Conservation (phyloP, 2,329 filamentous ascomycete species). For the Teratosphaeria epicoccoides region DNA sequence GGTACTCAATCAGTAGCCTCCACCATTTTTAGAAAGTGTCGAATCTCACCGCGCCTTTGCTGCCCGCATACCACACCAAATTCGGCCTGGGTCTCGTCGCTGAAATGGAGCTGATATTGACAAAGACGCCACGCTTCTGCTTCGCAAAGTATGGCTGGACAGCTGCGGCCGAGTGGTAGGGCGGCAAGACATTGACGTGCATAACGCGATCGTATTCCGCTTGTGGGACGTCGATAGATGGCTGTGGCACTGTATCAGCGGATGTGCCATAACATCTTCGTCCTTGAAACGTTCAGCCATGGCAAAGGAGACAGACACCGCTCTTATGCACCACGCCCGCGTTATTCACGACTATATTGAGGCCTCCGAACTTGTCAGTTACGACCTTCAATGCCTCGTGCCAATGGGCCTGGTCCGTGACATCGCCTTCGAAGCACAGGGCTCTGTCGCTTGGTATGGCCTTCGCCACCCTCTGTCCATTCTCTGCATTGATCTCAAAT, state of each 20-base stretch:
- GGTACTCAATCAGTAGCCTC: no score
- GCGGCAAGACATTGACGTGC: conserved; percentile 23
- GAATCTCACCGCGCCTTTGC: conserved; percentile 17
- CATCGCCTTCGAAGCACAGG: conserved; percentile 27
- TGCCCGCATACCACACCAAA: conserved; percentile 22
- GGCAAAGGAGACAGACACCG: neutral
- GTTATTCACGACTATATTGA: conserved; percentile 38
- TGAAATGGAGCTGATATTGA: conserved; percentile 22
- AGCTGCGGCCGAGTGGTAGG: conserved; percentile 22
- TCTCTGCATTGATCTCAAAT: conserved; percentile 25
- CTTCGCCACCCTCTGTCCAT: conserved; percentile 16
- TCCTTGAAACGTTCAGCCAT: neutral
- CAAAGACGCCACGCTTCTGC: conserved; percentile 15
- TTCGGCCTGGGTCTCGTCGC: conserved; percentile 17
- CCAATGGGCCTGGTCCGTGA: conserved; percentile 20
- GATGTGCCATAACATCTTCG: neutral
- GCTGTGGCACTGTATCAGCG: conserved; percentile 8
- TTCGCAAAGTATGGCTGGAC: conserved; percentile 24
- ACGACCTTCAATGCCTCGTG: conserved; percentile 12
- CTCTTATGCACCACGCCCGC: conserved; percentile 39
- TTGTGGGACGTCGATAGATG: conserved; percentile 18
- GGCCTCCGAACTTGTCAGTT: conserved; percentile 32
- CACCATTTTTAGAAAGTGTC: no score
- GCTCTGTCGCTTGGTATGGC: conserved; percentile 12
- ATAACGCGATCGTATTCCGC: conserved; percentile 25